Evolutionary conservation across 257 asterid genomes (phyloP).

Genomic region (Penstemon newberryi): DNA sequence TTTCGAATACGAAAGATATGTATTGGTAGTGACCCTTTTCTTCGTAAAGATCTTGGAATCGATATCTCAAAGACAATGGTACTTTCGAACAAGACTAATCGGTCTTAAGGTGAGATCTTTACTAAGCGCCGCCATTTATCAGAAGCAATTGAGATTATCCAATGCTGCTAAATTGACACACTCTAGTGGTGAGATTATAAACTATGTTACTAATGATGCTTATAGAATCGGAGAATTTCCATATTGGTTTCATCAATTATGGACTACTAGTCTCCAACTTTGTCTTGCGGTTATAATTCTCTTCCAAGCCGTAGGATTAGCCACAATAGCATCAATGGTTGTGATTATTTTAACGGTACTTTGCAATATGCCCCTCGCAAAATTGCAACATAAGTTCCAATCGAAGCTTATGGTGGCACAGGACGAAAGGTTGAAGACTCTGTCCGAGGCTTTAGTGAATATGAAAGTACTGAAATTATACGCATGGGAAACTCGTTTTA

Average conservation of each 20-base stretch:
- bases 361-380: constrained; percentile 85
- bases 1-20: constrained; percentile 57
- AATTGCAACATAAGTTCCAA: constrained; percentile 80
- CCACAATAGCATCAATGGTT: constrained; percentile 71
- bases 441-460: constrained; percentile 74
- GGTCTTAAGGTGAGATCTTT: constrained; percentile 74
- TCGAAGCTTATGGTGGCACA: constrained; percentile 81
- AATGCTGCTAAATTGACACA: constrained; percentile 68
- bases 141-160: constrained; percentile 72
- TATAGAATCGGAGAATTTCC: constrained; percentile 92
- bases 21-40: constrained; percentile 64
- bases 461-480: constrained; percentile 88
- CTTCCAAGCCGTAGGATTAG: constrained; percentile 69
- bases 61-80: constrained; percentile 86
- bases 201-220: constrained; percentile 82
- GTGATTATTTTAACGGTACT: constrained; percentile 73
- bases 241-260: constrained; percentile 83
- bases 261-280: constrained; percentile 84
- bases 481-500: constrained; percentile 90
- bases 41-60: constrained; percentile 69
- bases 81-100: constrained; percentile 64
- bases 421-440: constrained; percentile 69
- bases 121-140: constrained; percentile 73
- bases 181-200: constrained; percentile 89
- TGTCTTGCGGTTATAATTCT: constrained; percentile 70